A percentile compares a stretch with the other conserved stretches of the same genome.
These are phyloP conservation scores for Boletellus sp. DNA, from an alignment of 768 basidiomycete genomes.

Conservation along the genomic window DNA sequence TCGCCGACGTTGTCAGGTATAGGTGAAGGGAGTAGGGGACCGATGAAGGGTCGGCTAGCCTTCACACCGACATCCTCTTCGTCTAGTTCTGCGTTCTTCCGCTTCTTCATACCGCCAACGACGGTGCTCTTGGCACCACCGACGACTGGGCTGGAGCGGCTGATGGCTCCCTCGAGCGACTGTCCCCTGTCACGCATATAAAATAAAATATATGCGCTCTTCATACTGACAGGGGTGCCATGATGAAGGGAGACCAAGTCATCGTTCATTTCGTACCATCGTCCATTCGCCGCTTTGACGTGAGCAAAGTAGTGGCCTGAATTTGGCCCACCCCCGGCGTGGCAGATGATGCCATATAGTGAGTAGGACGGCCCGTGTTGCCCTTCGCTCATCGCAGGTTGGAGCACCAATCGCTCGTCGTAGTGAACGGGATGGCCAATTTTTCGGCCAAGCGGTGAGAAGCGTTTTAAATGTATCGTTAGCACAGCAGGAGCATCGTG, in stretches of 20 bases:
- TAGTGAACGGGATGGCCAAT: constrained; percentile 76
- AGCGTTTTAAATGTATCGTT: constrained; percentile 93
- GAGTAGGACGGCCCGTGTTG: constrained; percentile 76
- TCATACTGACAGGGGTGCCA: constrained; percentile 53
- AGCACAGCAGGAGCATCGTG: constrained; percentile 84
- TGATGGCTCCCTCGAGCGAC: constrained; percentile 59
- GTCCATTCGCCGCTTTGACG: constrained; percentile 63
- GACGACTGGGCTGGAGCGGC: constrained; percentile 16
- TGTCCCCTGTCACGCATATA: constrained; percentile 83
- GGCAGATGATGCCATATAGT: constrained; percentile 88
- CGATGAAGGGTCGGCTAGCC: constrained; percentile 54
- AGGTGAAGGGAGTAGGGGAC: constrained; percentile 58
- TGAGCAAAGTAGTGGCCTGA: constrained; percentile 94
- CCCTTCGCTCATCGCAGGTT: constrained; percentile 79
- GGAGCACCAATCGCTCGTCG: constrained; percentile 66
- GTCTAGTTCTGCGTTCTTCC: constrained; percentile 44
- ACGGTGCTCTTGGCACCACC: constrained; percentile 35
- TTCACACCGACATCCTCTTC: constrained; percentile 49
- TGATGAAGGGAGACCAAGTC: constrained; percentile 54
- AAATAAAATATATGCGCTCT: constrained; percentile 90
- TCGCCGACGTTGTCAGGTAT: constrained; percentile 20
- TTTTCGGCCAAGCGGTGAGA: constrained; percentile 87
- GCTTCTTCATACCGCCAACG: constrained; percentile 46
- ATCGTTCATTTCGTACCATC: constrained; percentile 96
- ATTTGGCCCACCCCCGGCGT: constrained; percentile 89